Percentiles rank a stretch among this genome's conserved stretches.
Conservation (phyloP, 108 stramenopile species). For the Pseudonitzschia delicatissima region DNA sequence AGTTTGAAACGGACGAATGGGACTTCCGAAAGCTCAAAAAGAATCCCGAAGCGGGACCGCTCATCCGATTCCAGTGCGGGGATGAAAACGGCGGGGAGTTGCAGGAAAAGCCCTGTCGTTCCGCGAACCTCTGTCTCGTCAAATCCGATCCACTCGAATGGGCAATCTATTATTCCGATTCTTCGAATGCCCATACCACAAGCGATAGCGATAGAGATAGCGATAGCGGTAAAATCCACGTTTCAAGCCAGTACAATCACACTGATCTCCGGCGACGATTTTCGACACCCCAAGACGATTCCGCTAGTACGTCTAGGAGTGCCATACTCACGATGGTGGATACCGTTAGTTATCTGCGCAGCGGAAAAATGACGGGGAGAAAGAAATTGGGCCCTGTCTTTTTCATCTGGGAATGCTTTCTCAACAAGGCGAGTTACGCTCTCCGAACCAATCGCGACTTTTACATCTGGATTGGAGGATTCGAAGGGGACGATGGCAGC, state of each 20-base stretch:
- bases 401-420: constrained; percentile 5
- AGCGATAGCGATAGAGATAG: background rate
- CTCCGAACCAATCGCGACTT: background rate
- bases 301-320: background rate
- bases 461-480: constrained; percentile 3
- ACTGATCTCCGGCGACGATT: background rate
- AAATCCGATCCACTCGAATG: no score
- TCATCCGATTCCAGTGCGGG: background rate
- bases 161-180: no score
- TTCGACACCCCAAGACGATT: background rate
- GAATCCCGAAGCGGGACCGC: background rate
- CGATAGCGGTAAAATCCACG: no score
- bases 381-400: no score
- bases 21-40: background rate
- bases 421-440: constrained; percentile 5
- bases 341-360: background rate
- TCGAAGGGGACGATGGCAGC: background rate
- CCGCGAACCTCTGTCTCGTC: background rate
- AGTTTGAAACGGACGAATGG: background rate
- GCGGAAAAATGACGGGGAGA: background rate
- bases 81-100: background rate
- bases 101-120: background rate
- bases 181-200: no score
- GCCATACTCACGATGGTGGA: constrained; percentile 8
- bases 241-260: background rate